A percentile compares a stretch with the other conserved stretches of the same genome.
These are phyloP conservation scores for Dittrichia graveolens DNA, from an alignment of 129 eudicot species.

Conservation along the genomic window DNA sequence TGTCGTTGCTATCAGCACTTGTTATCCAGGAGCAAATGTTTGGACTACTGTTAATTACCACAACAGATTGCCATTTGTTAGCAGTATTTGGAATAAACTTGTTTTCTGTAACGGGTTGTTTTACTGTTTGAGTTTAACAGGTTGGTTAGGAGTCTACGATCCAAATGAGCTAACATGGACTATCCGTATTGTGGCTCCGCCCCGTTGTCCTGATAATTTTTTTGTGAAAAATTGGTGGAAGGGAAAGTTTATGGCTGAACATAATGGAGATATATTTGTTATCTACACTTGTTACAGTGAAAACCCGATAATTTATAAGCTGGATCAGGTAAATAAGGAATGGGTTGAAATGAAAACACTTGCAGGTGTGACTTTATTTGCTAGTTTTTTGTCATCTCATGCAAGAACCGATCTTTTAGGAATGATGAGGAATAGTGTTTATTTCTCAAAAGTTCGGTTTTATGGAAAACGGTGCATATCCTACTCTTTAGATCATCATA, in stretches of 20 bases:
- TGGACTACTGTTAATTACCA: slow-evolving; percentile 86
- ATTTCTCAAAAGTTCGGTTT: slow-evolving; percentile 80
- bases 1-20: slow-evolving; percentile 77
- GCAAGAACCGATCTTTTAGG: slow-evolving; percentile 82
- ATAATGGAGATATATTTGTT: slow-evolving; percentile 71
- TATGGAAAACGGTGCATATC: slow-evolving; percentile 85
- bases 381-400: slow-evolving; percentile 75
- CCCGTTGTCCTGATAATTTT: slow-evolving; percentile 80
- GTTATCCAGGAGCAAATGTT: slow-evolving; percentile 74
- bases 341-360: slow-evolving; percentile 74
- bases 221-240: slow-evolving; percentile 90
- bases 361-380: slow-evolving; percentile 74
- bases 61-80: slow-evolving; percentile 84
- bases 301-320: slow-evolving; percentile 73
- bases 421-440: slow-evolving; percentile 78
- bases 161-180: slow-evolving; percentile 71
- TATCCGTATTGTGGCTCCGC: slow-evolving; percentile 79
- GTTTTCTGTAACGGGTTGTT: slow-evolving; percentile 71
- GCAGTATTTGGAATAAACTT: slow-evolving; percentile 88
- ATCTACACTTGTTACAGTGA: slow-evolving; percentile 76
- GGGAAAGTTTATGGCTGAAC: slow-evolving; percentile 86
- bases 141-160: slow-evolving; percentile 86
- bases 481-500: slow-evolving; percentile 63
- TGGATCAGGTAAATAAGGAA: slow-evolving; percentile 61
- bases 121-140: slow-evolving; percentile 81